Evolutionary conservation across 345 rosid species (phyloP), one percentile per base, ranked within the genome.

Genomic region (Bretschneidera sinensis): DNA sequence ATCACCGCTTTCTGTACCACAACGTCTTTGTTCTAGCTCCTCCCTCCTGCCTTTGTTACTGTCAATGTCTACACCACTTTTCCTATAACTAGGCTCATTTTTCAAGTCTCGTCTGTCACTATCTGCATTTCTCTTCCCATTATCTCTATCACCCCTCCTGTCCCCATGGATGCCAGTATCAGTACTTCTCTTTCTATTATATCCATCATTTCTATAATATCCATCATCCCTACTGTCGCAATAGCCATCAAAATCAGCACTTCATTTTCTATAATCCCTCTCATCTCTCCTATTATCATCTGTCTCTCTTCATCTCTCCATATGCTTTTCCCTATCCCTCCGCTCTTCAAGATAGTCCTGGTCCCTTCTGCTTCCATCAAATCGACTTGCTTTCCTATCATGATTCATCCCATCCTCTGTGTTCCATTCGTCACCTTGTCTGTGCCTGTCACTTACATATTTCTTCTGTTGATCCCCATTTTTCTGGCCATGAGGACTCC

Each of bases 271-370:
- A 55, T 64, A 62, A 68, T 55, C 75, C 24, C 55, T 71, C 54
- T 74, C 73, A 61, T 79, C 74, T 59, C 74, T 68, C 64, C 60
- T 77, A 14, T 5, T 39, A 4, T 72, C 73, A 61, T 79, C 74
- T 61, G 72, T 68, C 64, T 62, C 77, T 60, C 70, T 74, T 22
- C 59, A 62, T 65, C 68, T 73, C 58, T 71, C 74, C 16, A 21
- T 23, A 35, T 43, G 24, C 64, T 20, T 79, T 54, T 68, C 77
- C 70, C 34, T 53, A n/a, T 47, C 59, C 57, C 25, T 64, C 20
- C 35, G 61, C 47, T 67, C 74, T 28, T 69, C 75, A 60, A 9
- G 57, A 59, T 71, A 54, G 54, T 68, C 64, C 50, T 39, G 48
- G 23, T 69, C 76, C 62, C 68, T 71, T 54, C 62, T 63, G 48